phyloP scores from a whole-genome alignment of 2,329 filamentous ascomycete genomes.

The Penicillium sp. region DNA sequence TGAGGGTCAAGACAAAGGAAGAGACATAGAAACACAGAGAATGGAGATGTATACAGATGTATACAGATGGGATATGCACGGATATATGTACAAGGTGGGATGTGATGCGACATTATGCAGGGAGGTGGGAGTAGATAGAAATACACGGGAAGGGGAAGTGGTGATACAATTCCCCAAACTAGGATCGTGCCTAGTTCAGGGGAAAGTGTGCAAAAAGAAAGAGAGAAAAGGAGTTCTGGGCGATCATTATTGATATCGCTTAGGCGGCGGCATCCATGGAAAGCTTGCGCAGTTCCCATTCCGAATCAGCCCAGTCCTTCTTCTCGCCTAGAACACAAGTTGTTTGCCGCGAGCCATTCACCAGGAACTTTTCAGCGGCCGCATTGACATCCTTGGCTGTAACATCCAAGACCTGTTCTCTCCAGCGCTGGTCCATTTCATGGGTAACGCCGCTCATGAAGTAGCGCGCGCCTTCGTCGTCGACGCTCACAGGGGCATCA shows the following conservation, averaged over 20 bases:
- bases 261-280: slow-evolving; percentile 49
- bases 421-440: slow-evolving; percentile 81
- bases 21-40: slow-evolving; percentile 3
- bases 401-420: slow-evolving; percentile 84
- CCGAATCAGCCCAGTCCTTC: slow-evolving; percentile 67
- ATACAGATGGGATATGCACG: slow-evolving; percentile 16
- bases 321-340: slow-evolving; percentile 77
- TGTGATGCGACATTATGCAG: slow-evolving; percentile 7
- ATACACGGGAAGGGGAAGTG: slow-evolving; percentile 14
- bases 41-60: slow-evolving; percentile 14
- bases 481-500: slow-evolving; percentile 84
- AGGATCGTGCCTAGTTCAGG: not conserved
- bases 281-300: slow-evolving; percentile 78
- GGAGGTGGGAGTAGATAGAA: slow-evolving; percentile 13
- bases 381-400: slow-evolving; percentile 73
- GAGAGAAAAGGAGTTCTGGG: not conserved
- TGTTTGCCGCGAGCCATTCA: slow-evolving; percentile 62
- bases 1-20: not conserved
- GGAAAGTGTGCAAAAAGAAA: not conserved
- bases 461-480: slow-evolving; percentile 77
- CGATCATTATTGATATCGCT: not conserved
- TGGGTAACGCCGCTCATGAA: slow-evolving; percentile 84
- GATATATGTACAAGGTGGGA: slow-evolving; percentile 27
- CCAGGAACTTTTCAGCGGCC: slow-evolving; percentile 78
- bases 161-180: slow-evolving; percentile 4